These are phyloP conservation scores for Helianthus annuus DNA, from an alignment of 129 eudicot genomes.

Conservation along the genomic window DNA sequence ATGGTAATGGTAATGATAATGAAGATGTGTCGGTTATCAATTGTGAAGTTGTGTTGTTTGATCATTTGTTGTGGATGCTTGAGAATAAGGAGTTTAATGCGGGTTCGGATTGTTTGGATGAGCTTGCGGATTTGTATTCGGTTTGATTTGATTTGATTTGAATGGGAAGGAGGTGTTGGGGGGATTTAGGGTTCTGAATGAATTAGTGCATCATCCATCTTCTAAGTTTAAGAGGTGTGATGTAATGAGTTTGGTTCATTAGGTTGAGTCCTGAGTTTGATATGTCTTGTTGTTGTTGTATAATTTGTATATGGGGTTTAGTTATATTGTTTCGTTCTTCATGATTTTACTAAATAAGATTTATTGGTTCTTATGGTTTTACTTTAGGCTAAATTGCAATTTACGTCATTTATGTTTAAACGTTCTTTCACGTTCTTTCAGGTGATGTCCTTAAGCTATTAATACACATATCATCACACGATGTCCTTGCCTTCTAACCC, in stretches of 20 bases:
- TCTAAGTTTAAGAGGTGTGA: constrained; percentile 1
- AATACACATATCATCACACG: too few species aligned
- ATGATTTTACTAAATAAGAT: too few species aligned
- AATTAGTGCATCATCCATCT: constrained; percentile 22
- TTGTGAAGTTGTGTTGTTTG: constrained; percentile 75
- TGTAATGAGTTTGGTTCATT: constrained; percentile 30
- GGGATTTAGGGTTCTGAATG: neutral
- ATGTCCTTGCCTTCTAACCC: too few species aligned
- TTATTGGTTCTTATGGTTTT: too few species aligned
- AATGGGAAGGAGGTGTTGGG: neutral
- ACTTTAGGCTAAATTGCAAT: too few species aligned
- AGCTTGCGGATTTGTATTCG: constrained; percentile 60
- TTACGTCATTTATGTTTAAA: too few species aligned
- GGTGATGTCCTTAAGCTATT: too few species aligned
- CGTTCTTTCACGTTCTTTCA: too few species aligned
- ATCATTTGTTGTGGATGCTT: constrained; percentile 79
- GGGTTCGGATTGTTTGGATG: constrained; percentile 58
- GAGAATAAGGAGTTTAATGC: constrained; percentile 59
- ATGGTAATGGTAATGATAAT: too few species aligned
- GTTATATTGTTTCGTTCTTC: neutral
- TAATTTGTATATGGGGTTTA: constrained; percentile 10
- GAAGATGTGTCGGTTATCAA: constrained; percentile 37
- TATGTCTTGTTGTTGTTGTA: neutral
- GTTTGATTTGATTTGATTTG: constrained; percentile 9
- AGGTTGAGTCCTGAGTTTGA: constrained; percentile 1